Evolutionary conservation across 2,329 filamentous ascomycete genomes (phyloP).

Genomic region (Aspergillus nomiae): DNA sequence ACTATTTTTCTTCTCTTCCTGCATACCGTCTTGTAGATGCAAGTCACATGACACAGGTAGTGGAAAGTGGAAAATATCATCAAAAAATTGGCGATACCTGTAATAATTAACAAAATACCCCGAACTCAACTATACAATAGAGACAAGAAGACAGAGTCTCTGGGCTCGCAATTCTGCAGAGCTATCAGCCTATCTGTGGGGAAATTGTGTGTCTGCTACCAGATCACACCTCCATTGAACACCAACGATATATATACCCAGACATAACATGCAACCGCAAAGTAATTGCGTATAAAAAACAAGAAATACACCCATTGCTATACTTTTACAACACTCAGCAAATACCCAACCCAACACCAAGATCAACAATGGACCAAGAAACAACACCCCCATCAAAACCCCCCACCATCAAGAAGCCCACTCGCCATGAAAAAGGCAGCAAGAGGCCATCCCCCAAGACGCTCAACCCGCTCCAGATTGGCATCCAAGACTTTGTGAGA

Average conservation of each 20-base stretch:
- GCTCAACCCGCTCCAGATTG: constrained; percentile 34
- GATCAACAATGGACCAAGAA: neutral
- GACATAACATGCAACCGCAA: neutral
- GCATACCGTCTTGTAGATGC: neutral
- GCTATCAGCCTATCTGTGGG: neutral
- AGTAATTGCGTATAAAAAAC: neutral
- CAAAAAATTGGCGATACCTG: neutral
- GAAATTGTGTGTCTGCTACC: neutral
- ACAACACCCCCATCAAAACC: neutral
- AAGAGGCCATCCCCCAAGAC: constrained; percentile 14
- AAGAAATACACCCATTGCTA: neutral
- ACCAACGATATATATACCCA: neutral
- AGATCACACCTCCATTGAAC: neutral
- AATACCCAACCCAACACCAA: neutral
- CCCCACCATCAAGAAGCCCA: neutral
- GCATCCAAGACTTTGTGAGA: constrained; percentile 34
- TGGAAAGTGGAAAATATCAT: neutral
- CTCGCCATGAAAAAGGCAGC: neutral
- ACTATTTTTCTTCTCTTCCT: neutral
- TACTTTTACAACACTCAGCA: neutral
- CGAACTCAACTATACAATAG: neutral
- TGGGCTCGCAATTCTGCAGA: neutral
- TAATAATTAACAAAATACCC: neutral
- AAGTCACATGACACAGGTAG: neutral
- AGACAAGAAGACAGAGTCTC: neutral